phyloP scores from a whole-genome alignment of 106 monocot genomes.

The Acorus calamus region DNA sequence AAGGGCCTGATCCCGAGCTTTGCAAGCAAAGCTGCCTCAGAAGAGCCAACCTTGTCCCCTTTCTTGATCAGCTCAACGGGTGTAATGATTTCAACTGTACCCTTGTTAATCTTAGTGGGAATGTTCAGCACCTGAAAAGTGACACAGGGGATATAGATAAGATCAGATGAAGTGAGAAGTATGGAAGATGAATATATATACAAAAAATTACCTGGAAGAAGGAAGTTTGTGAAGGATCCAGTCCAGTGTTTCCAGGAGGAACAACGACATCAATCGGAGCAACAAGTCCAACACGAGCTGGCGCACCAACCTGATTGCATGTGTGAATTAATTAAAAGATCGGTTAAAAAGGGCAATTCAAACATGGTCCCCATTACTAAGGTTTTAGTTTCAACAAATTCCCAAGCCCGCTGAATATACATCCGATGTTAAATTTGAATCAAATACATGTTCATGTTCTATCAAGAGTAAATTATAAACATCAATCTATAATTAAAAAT shows the following conservation, averaged over 20 bases:
- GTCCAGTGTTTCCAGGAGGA: slow-evolving; percentile 83
- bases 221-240: slow-evolving; percentile 87
- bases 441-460: too few relatives aligned
- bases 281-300: slow-evolving; percentile 69
- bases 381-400: too few relatives aligned
- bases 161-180: background rate
- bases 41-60: slow-evolving; percentile 90
- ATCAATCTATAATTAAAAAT: background rate
- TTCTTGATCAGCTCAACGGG: slow-evolving; percentile 87
- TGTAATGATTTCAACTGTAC: slow-evolving; percentile 95
- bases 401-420: too few relatives aligned
- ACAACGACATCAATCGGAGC: slow-evolving; percentile 81
- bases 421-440: too few relatives aligned
- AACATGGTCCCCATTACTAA: too few relatives aligned
- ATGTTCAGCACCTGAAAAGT: slow-evolving; percentile 73
- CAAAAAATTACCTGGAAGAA: slow-evolving; percentile 69
- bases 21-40: slow-evolving; percentile 78
- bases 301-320: slow-evolving; percentile 48
- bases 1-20: slow-evolving; percentile 93
- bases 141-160: background rate
- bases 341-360: background rate
- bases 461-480: background rate
- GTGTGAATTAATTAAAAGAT: background rate
- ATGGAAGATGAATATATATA: too few relatives aligned
- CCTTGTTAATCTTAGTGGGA: slow-evolving; percentile 96